phyloP scores from a whole-genome alignment of 495 filamentous ascomycete species.

The Aspergillus leporis region DNA sequence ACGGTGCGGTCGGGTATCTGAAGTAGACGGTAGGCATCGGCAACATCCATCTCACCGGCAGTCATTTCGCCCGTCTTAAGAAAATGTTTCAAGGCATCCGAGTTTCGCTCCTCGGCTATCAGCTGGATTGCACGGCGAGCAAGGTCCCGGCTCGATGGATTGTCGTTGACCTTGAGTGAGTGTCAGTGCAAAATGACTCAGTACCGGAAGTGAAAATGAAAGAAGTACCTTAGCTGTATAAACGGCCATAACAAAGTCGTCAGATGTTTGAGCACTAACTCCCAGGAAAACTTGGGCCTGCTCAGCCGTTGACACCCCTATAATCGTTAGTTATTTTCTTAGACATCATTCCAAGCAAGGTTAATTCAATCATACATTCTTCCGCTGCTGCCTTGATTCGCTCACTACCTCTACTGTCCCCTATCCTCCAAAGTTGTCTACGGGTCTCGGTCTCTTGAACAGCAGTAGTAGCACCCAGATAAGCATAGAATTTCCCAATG shows the following conservation, averaged over 20 bases:
- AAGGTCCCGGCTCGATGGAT: slow-evolving; percentile 44
- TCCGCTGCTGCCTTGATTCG: slow-evolving; percentile 56
- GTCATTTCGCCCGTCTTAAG: slow-evolving; percentile 55
- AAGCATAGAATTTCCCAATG: slow-evolving; percentile 56
- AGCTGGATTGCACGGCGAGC: slow-evolving; percentile 55
- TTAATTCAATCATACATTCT: slow-evolving; percentile 38
- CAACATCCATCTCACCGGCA: slow-evolving; percentile 56
- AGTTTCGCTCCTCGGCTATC: slow-evolving; percentile 58
- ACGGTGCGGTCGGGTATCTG: slow-evolving; percentile 54
- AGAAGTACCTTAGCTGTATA: slow-evolving; percentile 54
- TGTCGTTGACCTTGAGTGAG: slow-evolving; percentile 44
- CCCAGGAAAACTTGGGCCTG: slow-evolving; percentile 62
- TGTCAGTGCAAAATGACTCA: slow-evolving; percentile 1
- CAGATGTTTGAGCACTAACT: slow-evolving; percentile 47
- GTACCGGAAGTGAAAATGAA: background rate
- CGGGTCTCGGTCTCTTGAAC: slow-evolving; percentile 52
- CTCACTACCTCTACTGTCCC: slow-evolving; percentile 49
- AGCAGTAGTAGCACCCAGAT: slow-evolving; percentile 45
- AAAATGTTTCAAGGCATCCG: slow-evolving; percentile 52
- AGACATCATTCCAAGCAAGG: background rate
- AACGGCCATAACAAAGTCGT: slow-evolving; percentile 62
- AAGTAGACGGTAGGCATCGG: slow-evolving; percentile 57
- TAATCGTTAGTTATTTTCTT: slow-evolving; percentile 1
- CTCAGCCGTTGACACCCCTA: slow-evolving; percentile 58
- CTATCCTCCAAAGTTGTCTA: slow-evolving; percentile 57